Percentiles rank a stretch among this genome's conserved stretches.
Conservation (phyloP, 495 filamentous ascomycete genomes). For the Acidiella bohemica region DNA sequence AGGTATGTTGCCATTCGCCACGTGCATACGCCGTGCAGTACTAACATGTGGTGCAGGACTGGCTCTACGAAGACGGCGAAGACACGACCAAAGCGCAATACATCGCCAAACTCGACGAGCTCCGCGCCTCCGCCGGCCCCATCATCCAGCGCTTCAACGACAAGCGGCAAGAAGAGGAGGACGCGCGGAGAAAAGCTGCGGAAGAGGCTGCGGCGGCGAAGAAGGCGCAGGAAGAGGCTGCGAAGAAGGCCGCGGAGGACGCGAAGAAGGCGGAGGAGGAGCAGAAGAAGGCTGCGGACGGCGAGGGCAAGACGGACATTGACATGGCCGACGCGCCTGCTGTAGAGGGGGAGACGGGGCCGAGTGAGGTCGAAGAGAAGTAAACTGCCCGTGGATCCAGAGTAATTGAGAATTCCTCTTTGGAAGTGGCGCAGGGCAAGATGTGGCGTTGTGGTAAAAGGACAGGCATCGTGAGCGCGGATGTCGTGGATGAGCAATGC, state of each 20-base stretch:
- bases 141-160: conserved; percentile 91
- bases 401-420: no score
- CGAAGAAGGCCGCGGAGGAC: conserved; percentile 64
- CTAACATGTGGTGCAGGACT: conserved; percentile 51
- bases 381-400: no score
- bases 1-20: conserved; percentile 46
- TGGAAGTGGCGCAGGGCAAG: no score
- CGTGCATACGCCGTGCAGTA: background rate
- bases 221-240: conserved; percentile 44
- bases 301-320: conserved; percentile 48
- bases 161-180: conserved; percentile 79
- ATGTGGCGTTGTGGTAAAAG: no score
- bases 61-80: conserved; percentile 96
- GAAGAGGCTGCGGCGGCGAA: conserved; percentile 49
- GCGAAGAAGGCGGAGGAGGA: conserved; percentile 44
- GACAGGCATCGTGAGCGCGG: no score
- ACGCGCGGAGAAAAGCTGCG: conserved; percentile 56
- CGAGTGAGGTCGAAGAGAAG: background rate
- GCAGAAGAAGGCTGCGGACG: conserved; percentile 44
- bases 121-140: conserved; percentile 77
- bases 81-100: conserved; percentile 90
- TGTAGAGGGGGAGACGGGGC: background rate
- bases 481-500: no score
- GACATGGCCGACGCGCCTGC: background rate
- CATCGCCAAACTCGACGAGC: conserved; percentile 87